A percentile compares a stretch with the other conserved stretches of the same genome.
phyloP scores from a whole-genome alignment of 148 eudicot species.

The Vaccinium corymbosum region DNA sequence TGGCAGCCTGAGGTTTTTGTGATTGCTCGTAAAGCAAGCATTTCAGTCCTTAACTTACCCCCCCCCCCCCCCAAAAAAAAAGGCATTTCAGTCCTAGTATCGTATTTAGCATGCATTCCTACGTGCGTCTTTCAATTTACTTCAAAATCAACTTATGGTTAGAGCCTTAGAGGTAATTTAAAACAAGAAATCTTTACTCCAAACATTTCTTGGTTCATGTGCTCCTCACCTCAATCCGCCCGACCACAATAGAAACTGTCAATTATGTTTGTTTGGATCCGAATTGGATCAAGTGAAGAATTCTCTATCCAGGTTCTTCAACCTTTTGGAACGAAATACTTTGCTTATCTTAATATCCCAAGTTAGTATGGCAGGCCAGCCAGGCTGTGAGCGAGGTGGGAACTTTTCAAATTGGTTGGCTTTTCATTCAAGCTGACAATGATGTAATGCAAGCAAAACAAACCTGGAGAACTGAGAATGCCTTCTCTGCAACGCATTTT shows the following conservation, averaged over 20 bases:
- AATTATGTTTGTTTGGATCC: not conserved
- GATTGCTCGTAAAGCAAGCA: not conserved
- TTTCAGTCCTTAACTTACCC: not conserved
- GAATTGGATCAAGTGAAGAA: not conserved
- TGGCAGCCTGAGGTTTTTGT: not conserved
- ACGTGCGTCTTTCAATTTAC: not conserved
- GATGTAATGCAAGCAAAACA: not conserved
- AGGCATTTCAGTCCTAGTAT: not conserved
- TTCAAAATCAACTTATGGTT: not conserved
- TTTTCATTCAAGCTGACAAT: not conserved
- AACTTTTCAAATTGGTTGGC: not conserved
- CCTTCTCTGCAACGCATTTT: slow-evolving; percentile 47
- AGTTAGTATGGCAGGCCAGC: not conserved
- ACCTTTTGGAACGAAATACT: not conserved
- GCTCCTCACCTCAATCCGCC: not conserved
- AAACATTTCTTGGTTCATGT: not conserved
- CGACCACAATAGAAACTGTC: not conserved
- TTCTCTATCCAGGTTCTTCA: not conserved
- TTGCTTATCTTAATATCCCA: not conserved
- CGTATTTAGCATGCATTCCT: not conserved
- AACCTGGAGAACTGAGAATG: slow-evolving; percentile 56
- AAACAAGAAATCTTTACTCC: not conserved
- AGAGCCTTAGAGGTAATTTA: not conserved
- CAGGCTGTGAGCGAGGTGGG: too few species aligned
- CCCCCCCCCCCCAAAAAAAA: too few species aligned